Evolutionary conservation across 2,329 filamentous ascomycete species (phyloP).

Genomic region (Penicillium corylophilum): DNA sequence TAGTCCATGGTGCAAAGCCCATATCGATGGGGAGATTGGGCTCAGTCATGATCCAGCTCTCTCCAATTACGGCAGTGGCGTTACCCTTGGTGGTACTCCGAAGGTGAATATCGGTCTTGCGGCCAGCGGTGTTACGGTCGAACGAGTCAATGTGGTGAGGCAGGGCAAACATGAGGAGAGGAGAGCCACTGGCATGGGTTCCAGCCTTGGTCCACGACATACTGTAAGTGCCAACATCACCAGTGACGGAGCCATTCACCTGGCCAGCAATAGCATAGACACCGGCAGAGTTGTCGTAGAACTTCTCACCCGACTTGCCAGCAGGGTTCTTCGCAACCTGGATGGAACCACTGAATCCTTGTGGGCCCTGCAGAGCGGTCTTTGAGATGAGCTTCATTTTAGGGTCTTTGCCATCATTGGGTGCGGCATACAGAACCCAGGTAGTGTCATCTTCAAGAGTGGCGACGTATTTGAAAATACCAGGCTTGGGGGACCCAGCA

Average conservation of each 20-base stretch:
- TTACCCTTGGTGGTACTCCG: conserved; percentile 83
- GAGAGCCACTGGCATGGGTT: conserved; percentile 51
- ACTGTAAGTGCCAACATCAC: conserved; percentile 66
- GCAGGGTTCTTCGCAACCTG: conserved; percentile 78
- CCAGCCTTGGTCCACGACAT: conserved; percentile 74
- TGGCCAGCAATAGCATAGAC: conserved; percentile 67
- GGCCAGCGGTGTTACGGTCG: conserved; percentile 54
- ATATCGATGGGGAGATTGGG: conserved; percentile 68
- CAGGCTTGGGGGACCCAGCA: conserved; percentile 56
- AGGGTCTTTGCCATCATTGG: conserved; percentile 58
- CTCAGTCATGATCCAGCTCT: conserved; percentile 78
- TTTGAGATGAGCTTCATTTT: conserved; percentile 68
- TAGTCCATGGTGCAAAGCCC: conserved; percentile 76
- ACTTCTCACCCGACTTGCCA: conserved; percentile 57
- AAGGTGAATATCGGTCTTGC: conserved; percentile 58
- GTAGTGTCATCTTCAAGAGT: conserved; percentile 67
- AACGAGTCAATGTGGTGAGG: conserved; percentile 84
- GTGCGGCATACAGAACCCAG: conserved; percentile 79
- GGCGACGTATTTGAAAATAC: conserved; percentile 74
- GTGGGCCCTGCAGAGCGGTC: conserved; percentile 62
- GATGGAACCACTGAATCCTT: conserved; percentile 71
- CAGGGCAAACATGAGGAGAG: conserved; percentile 79
- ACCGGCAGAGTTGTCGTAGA: conserved; percentile 75
- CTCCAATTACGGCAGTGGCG: conserved; percentile 68
- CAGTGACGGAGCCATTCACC: conserved; percentile 61